Evolutionary conservation across 2,329 filamentous ascomycete genomes (phyloP), one percentile per base, ranked within the genome.

Genomic region (Paramyrothecium roridum): DNA sequence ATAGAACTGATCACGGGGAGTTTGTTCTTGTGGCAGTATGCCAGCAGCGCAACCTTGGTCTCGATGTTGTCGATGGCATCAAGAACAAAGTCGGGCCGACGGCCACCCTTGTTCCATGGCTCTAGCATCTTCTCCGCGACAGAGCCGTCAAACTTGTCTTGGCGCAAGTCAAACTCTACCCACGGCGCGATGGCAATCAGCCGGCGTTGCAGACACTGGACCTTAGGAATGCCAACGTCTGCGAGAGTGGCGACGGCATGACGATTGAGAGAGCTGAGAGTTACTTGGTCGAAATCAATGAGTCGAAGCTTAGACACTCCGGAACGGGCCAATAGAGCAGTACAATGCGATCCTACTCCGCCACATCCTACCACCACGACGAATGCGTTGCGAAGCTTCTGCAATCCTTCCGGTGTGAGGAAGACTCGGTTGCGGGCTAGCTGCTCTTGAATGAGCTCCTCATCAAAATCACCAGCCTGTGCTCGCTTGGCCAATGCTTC

Each of bases 21-120:
- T 2, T 81, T 79, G 67, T 91, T 82, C 57, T 86, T 83, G 68
- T 93, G 81, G 74, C 95, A 99, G 74, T 96, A 96, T 65, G 91
- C 87, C 45, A 99, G 79, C 54, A 99, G 77, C 19, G 88, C 89
- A 3, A 99, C 93, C 76, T 99, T 99, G 53, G 91, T 96, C 52
- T 96, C 91, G 59, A 99, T 98, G 68, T 99, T 98, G 73, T 99
- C 95, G 62, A 99, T 99, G 21, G 93, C 96, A 73, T 99, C 95
- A 37, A 99, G 85, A n/a, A 99, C 86, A 66, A 88, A 99, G 64
- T 93, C 88, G 1, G 93, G 92, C 64, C 80, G 80, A 67, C 81
- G 83, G 17, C 78, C 85, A 6, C 73, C 78, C 46, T 75, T 76
- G 26, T 77, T 73, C 86, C 91, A 92, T 0, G 84, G 78, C 0